A percentile compares a stretch with the other conserved stretches of the same genome.
These are phyloP conservation scores for Sphaerulina vaccinii DNA, from an alignment of 2,329 filamentous ascomycete genomes.

Conservation along the genomic window DNA sequence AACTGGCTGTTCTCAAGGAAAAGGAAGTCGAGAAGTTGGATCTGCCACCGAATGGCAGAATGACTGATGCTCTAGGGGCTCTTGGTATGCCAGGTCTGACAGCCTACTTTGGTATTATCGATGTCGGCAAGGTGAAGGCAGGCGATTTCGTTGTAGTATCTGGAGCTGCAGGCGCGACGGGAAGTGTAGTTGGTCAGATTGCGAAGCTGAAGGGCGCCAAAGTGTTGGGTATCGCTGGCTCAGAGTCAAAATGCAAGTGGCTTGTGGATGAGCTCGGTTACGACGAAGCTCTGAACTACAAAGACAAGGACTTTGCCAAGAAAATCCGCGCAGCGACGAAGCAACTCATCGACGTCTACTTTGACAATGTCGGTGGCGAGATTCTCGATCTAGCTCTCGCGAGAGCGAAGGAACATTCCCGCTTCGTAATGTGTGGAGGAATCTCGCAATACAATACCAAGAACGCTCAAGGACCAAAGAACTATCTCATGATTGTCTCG, in stretches of 20 bases:
- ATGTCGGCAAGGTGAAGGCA: conserved; percentile 65
- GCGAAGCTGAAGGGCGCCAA: conserved; percentile 68
- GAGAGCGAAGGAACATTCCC: conserved; percentile 58
- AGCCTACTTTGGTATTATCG: conserved; percentile 71
- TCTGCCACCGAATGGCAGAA: conserved; percentile 25
- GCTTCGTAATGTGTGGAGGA: conserved; percentile 68
- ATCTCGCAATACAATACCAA: conserved; percentile 67
- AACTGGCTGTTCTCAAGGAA: conserved; percentile 40
- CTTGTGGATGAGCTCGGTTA: conserved; percentile 64
- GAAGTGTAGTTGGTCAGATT: conserved; percentile 74
- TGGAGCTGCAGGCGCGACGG: conserved; percentile 75
- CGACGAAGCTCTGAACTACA: conserved; percentile 69
- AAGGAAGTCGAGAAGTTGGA: conserved; percentile 25
- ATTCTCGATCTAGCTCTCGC: conserved; percentile 65
- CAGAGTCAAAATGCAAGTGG: conserved; percentile 66
- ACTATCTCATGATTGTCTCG: conserved; percentile 53
- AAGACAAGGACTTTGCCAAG: conserved; percentile 59
- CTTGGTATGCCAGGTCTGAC: conserved; percentile 68
- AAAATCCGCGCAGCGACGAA: conserved; percentile 62
- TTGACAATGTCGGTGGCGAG: conserved; percentile 70
- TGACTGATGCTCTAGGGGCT: conserved; percentile 32
- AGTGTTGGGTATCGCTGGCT: conserved; percentile 66
- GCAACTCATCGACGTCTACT: conserved; percentile 59
- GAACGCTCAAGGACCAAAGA: conserved; percentile 54
- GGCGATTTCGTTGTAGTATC: conserved; percentile 76